Evolutionary conservation across 2,329 filamentous ascomycete genomes (phyloP), one percentile per base, ranked within the genome.

Genomic region (Zymoseptoria passerinii): DNA sequence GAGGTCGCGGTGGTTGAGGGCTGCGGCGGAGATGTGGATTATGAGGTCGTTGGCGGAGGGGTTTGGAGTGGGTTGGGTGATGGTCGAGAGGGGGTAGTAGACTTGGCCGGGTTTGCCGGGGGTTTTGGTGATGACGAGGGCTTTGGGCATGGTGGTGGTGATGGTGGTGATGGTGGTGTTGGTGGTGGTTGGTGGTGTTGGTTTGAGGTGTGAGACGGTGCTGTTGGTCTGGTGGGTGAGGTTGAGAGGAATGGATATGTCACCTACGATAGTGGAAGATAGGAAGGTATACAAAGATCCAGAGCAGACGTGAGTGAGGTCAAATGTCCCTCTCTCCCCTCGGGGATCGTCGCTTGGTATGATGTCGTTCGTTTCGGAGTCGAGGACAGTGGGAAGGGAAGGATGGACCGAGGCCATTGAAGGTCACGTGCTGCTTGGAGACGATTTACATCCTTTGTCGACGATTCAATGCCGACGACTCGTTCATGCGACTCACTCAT

Each of bases 1-100:
- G 66, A 95, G 84, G 74, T 97, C 94, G 67, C 92, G 88, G 77
- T 97, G 94, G 78, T 97, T 97, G 54, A 97, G 84, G 13, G 92
- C 88, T 1, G 87, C 89, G 54, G 91, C 89, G 40, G 83, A 81
- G 69, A 97, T 78, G 68, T 83, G 84, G 62, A 97, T 78, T 6
- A 95, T 79, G 64, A 96, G 78, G 72, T 96, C 81, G 62, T 79
- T 69, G 54, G 66, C 64, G 44, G 70, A 79, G 16, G 82, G 81
- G 27, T 83, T 81, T 0, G 87, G 87, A 62, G 80, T 79, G 57
- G 86, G 80, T 16, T 87, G 75, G 35, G 84, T 77, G 62, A 83
- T 83, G 56, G 89, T 61, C 54, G 73, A 71, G 54, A 80, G 73
- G 1, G 88, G 88, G 68, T 92, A 91, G 76, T 92, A 96, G 63